Evolutionary conservation across 2,329 filamentous ascomycete species (phyloP).

Genomic region (Ophiostoma ulmi): DNA sequence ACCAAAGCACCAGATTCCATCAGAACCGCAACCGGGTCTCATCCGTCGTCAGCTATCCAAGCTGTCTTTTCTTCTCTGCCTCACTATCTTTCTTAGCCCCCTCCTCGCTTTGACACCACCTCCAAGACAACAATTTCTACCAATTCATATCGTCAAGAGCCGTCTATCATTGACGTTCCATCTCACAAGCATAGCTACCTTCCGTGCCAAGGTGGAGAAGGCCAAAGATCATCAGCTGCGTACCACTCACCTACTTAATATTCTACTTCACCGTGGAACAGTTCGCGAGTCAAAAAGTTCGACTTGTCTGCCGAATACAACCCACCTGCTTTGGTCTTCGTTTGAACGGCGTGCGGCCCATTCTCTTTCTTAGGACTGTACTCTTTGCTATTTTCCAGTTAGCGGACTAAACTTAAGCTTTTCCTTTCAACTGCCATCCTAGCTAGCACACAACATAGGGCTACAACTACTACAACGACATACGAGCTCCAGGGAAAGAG

Average conservation of each 20-base stretch:
- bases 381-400: neutral
- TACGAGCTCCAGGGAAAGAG: neutral
- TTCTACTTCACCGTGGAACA: conserved; percentile 7
- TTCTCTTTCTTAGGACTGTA: neutral
- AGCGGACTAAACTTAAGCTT: neutral
- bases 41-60: neutral
- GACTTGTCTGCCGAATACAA: neutral
- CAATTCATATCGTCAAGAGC: neutral
- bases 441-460: neutral
- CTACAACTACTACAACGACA: neutral
- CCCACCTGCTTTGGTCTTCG: neutral
- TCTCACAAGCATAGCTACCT: neutral
- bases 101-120: neutral
- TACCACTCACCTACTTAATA: neutral
- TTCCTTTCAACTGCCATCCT: neutral
- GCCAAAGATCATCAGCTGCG: neutral
- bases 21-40: neutral
- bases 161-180: neutral
- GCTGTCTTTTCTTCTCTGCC: neutral
- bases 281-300: neutral
- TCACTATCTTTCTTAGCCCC: neutral
- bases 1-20: neutral
- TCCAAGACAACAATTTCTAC: neutral
- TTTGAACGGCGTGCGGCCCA: neutral
- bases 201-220: neutral